A percentile compares a stretch with the other conserved stretches of the same genome.
phyloP scores from a whole-genome alignment of 495 filamentous ascomycete species.

The Tuber microsphaerosporum region DNA sequence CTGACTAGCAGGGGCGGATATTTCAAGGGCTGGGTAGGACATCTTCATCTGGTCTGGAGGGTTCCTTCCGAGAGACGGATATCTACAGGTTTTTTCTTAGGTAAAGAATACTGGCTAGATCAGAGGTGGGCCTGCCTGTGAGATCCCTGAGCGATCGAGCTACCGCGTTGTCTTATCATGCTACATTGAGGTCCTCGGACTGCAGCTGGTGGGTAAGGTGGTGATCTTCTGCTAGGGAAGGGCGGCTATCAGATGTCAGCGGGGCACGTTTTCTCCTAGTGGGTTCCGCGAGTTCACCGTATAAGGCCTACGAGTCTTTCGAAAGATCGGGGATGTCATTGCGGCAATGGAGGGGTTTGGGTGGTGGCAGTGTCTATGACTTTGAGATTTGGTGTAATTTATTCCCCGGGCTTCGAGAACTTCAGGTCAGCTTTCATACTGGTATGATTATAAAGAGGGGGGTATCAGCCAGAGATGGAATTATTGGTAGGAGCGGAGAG shows the following conservation, averaged over 20 bases:
- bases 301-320: background rate
- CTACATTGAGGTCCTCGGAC: background rate
- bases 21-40: background rate
- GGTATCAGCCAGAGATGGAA: background rate
- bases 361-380: background rate
- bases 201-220: background rate
- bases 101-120: background rate
- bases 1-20: background rate
- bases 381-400: background rate
- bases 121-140: background rate
- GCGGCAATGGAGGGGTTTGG: background rate
- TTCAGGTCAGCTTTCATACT: background rate
- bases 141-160: background rate
- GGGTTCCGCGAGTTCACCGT: background rate
- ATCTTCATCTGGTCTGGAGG: background rate
- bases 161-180: background rate
- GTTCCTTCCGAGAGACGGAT: background rate
- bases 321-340: background rate
- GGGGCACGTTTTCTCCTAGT: background rate
- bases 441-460: background rate
- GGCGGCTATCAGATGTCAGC: background rate
- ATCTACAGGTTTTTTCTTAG: background rate
- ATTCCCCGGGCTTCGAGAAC: background rate
- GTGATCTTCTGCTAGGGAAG: background rate
- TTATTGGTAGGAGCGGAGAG: background rate